Evolutionary conservation across 2,329 filamentous ascomycete genomes (phyloP), one percentile per base, ranked within the genome.

Genomic region (Aspergillus sp.): DNA sequence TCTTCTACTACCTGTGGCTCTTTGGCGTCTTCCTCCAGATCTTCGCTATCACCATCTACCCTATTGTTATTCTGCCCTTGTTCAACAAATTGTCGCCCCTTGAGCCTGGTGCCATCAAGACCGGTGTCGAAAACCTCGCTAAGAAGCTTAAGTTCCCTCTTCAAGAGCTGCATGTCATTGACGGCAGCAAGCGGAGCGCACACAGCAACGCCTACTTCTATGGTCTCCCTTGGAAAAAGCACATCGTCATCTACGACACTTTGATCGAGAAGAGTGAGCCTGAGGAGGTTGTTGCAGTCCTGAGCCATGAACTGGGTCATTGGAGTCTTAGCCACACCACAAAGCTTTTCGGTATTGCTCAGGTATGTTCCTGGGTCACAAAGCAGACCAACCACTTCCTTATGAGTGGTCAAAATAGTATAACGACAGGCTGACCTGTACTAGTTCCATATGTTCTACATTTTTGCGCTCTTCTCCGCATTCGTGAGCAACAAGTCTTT

Each of bases 241-340:
- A 98, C 82, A 99, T 99, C 81, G 95, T 99, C 72, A 96, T 99
- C 73, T 99, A 96, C 76, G 95, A 99, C 75, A 99, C 96, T 5
- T 81, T 99, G 64, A 92, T 99, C 64, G 94, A 97, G 79, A 96
- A 98, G 86, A 95, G 90, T 75, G 87, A 93, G 64, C 88, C 90
- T 3, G 85, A 95, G 72, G 95, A 99, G 78, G 93, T 99, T 42
- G 91, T 96, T 61, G 94, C 95, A 66, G 93, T 99, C 56, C 82
- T 99, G 57, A 93, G 92, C 38, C 95, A 99, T 75, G 95, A 99
- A 79, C 86, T 99, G 51, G 95, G 95, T 54, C 95, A 99, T 82
- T 99, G 95, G 95, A 94, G 90, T 71, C 86, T 96, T 68, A 92
- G 92, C 62, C 95, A 99, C 82, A 98, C 95, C 10, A 96, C 92